Base-by-base conservation (phyloP, 1,284 basidiomycete species). In the Trametes polyzona region DNA sequence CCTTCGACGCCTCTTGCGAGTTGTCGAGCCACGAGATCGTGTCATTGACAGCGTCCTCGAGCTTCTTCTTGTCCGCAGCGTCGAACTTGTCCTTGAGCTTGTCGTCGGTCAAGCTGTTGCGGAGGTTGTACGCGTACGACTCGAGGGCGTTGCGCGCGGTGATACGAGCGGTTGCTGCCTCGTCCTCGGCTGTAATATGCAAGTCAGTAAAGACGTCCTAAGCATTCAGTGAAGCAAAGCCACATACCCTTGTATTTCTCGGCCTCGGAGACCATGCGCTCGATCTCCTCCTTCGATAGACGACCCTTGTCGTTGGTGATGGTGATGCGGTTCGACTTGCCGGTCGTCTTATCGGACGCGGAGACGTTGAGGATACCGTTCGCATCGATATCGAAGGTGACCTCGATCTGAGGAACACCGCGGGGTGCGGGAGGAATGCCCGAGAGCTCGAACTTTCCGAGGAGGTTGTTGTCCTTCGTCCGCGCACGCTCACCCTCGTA, bases 241-340 rank as follows among this genome's bases (percentile, higher is more conserved):
- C n/a, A 68, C 81, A 71, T 76, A 80, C 84, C 81, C 78, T 91
- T 94, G 83, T 93, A 96, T 78, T 93, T 90, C 86, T 96, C 95
- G 59, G 95, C 95, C 69, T 96, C 93, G 63, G 76, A 71, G 58
- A 98, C 90, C 96, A 99, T 98, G 73, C 93, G 90, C 80, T 98
- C 96, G 65, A 98, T 98, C 78, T 98, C 96, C 77, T 98, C 96
- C 83, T 96, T 96, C 69, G 93, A 95, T 56, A 99, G 82, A 78
- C 96, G 95, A 55, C 96, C 96, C 84, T 98, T 97, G 83, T 97
- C 95, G 77, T 98, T 98, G 73, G 93, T 96, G 80, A 98, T 97
- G 68, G 94, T 97, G 78, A 98, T 97, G 70, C 90, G 89, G 78
- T 91, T 93, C 56, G 91, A 93, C 79, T 98, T 98, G 71, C 97